Conservation (phyloP, 257 asterid genomes). For the Solanum sparsipilum region DNA sequence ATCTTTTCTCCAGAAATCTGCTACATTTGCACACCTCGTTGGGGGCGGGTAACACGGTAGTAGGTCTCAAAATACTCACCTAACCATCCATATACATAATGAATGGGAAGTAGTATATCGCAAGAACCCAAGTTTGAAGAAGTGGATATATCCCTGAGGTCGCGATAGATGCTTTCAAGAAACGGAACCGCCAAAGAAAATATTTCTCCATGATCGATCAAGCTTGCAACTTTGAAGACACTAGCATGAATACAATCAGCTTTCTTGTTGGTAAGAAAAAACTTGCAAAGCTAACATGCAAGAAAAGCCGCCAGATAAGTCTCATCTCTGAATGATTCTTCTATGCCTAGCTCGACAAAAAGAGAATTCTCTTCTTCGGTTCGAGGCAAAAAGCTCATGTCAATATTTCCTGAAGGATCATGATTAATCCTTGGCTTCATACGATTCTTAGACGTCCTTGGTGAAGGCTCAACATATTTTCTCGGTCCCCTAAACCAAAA, state of each 20-base stretch:
- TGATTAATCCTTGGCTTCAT: too few relatives aligned
- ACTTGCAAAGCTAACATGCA: neutral
- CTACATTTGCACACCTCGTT: neutral
- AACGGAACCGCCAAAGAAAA: neutral
- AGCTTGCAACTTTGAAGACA: neutral
- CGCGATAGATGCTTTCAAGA: neutral
- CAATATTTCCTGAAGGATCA: too few relatives aligned
- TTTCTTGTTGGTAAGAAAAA: neutral
- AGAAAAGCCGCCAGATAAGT: neutral
- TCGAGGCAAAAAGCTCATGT: too few relatives aligned
- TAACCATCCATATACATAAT: neutral
- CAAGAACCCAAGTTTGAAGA: neutral
- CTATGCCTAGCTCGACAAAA: neutral
- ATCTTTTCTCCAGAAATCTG: neutral
- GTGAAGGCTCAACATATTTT: too few relatives aligned
- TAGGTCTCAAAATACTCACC: neutral
- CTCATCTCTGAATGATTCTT: neutral
- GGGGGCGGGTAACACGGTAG: neutral
- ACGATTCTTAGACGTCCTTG: too few relatives aligned
- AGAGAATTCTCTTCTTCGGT: neutral
- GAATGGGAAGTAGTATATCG: neutral
- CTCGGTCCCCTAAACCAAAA: too few relatives aligned
- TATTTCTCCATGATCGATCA: neutral
- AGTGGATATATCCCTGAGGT: neutral
- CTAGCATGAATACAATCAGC: neutral